A percentile compares a stretch with the other conserved stretches of the same genome.
These are phyloP conservation scores for Lenwebbia sp. DNA, from an alignment of 345 rosid species.

Conservation along the genomic window DNA sequence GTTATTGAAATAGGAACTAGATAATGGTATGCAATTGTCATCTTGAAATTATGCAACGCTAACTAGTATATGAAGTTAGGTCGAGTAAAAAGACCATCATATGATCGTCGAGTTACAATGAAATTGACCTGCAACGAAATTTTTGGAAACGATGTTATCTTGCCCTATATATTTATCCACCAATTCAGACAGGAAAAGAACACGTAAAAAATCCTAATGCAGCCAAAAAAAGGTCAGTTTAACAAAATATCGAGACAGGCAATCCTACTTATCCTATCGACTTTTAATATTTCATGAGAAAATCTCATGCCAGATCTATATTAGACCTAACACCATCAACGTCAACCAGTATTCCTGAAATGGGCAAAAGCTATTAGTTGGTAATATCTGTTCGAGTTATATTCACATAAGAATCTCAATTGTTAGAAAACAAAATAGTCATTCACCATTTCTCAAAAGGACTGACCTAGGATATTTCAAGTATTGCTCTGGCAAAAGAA, in stretches of 20 bases:
- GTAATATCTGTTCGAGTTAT: background rate
- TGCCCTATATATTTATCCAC: background rate
- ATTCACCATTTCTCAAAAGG: background rate
- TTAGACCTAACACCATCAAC: background rate
- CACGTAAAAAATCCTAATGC: background rate
- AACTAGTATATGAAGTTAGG: background rate
- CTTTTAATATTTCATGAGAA: background rate
- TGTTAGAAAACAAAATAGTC: background rate
- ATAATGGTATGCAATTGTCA: background rate
- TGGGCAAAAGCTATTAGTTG: background rate
- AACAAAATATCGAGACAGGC: background rate
- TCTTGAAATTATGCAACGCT: background rate
- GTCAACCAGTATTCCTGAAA: background rate
- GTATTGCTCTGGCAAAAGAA: conserved; percentile 82
- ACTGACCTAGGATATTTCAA: conserved; percentile 76
- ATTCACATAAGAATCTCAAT: background rate
- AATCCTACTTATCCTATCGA: background rate
- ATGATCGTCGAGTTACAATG: background rate
- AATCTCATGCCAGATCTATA: background rate
- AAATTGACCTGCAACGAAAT: background rate
- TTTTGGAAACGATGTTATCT: background rate
- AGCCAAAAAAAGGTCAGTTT: background rate
- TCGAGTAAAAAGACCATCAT: background rate
- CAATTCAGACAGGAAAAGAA: background rate
- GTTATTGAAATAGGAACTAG: background rate